Evolutionary conservation across 495 filamentous ascomycete species (phyloP), one percentile per base, ranked within the genome.

Genomic region (Talaromyces borbonicus): DNA sequence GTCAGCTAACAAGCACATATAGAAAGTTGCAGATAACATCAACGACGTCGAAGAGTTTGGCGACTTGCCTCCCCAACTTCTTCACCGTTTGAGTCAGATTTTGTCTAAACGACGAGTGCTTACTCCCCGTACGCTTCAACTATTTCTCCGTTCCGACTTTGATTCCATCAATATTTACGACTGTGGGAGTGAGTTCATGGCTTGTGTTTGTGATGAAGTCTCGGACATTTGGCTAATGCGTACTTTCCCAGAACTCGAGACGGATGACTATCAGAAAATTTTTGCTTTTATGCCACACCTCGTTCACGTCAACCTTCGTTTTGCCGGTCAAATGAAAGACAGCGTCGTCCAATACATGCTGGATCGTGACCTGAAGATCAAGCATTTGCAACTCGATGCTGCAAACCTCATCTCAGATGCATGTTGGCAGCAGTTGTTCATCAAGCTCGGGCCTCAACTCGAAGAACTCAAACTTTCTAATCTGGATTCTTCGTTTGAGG

Each of bases 291-390:
- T 82, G 43, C 80, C 87, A 4, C 70, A 62, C 11, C 65, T 93
- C 26, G 76, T 75, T 43, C 72, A 73, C 37, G 63, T 95, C 26
- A 81, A 84, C 46, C 67, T 92, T 35, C 76, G 79, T 30, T 86
- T 90, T 56, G 85, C 79, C n/a, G 80, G 87, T 26, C 86, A 92
- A 52, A 81, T 95, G 73, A 93, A 92, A 59, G 84, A 95, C 54
- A 59, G 67, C 9, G 81, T 86, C 20, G 70, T 95, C 56, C 73
- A 90, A 15, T 93, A 87, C 60, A 77, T 95, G 54, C 66, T 85
- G 4, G 80, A 80, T 44, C 80, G 84, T 18, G 62, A 82, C 31
- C 66, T 80, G 30, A 53, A 74, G 8, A 70, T 95, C 35, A 72
- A 64, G 68, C 49, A 76, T 56, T 47, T 79, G 67, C 63, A 87